phyloP scores from a whole-genome alignment of 2,329 filamentous ascomycete species.

The Atkinsonella hypoxylon region DNA sequence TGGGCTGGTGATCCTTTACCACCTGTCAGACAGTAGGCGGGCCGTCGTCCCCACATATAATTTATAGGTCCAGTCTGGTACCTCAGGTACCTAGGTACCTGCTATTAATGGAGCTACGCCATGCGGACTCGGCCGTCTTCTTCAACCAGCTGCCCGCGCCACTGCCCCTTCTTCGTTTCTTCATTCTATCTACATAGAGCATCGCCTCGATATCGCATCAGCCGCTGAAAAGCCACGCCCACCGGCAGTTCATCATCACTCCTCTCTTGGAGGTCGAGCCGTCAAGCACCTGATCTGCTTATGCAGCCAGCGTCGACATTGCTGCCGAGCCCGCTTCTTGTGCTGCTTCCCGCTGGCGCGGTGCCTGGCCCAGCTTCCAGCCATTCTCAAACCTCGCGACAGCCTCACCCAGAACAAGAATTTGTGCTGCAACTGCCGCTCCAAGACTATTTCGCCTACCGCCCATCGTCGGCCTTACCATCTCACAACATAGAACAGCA shows the following conservation, averaged over 20 bases:
- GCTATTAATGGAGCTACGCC: too few relatives aligned
- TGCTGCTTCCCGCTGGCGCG: background rate
- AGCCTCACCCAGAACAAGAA: background rate
- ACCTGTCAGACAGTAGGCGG: background rate
- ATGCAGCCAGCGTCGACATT: background rate
- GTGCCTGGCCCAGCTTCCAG: background rate
- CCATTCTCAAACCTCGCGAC: background rate
- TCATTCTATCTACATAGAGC: background rate
- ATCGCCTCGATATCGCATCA: background rate
- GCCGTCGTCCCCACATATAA: background rate
- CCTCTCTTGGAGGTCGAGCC: background rate
- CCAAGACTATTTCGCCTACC: background rate
- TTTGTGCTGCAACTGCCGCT: background rate
- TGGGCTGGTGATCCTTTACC: background rate
- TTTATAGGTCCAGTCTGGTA: too few relatives aligned
- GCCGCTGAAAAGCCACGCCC: background rate
- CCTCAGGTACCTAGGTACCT: too few relatives aligned
- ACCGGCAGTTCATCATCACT: background rate
- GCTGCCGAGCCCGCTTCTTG: background rate
- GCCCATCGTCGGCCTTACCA: background rate
- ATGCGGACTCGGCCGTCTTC: background rate
- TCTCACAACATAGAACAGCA: slow-evolving; percentile 5
- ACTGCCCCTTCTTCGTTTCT: background rate
- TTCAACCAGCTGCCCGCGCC: background rate
- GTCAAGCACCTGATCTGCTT: background rate